phyloP scores from a whole-genome alignment of 2,329 filamentous ascomycete genomes.

The Diplocarpon mali region DNA sequence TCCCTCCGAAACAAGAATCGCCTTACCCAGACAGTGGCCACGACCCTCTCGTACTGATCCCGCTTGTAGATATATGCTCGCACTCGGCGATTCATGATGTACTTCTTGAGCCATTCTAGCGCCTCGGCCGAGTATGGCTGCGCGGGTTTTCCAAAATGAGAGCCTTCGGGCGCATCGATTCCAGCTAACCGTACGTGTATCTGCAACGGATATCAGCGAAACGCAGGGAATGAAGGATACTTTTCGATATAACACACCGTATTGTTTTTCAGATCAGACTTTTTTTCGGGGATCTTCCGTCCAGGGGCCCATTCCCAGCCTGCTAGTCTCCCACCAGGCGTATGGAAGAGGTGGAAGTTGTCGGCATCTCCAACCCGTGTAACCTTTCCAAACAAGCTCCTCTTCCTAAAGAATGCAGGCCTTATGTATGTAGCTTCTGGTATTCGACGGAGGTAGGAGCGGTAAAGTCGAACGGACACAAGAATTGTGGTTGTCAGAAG shows the following conservation, averaged over 20 bases:
- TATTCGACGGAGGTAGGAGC: constrained; percentile 72
- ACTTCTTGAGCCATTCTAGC: constrained; percentile 64
- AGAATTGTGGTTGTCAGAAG: constrained; percentile 45
- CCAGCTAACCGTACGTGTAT: constrained; percentile 85
- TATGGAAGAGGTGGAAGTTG: constrained; percentile 90
- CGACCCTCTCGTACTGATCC: constrained; percentile 87
- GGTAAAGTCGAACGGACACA: constrained; percentile 49
- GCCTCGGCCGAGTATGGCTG: constrained; percentile 81
- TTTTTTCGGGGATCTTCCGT: constrained; percentile 58
- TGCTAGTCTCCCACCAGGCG: constrained; percentile 72
- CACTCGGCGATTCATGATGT: constrained; percentile 62
- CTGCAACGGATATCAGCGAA: constrained; percentile 33
- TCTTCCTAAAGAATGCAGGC: constrained; percentile 60
- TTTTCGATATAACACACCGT: constrained; percentile 44
- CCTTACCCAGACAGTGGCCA: constrained; percentile 73
- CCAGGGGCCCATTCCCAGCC: constrained; percentile 87
- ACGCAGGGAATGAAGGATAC: not conserved
- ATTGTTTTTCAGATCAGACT: constrained; percentile 58
- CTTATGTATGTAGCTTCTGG: constrained; percentile 66
- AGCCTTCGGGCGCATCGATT: constrained; percentile 82
- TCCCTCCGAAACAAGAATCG: constrained; percentile 57
- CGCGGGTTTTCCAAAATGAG: constrained; percentile 81
- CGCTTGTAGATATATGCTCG: constrained; percentile 72
- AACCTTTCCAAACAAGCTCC: constrained; percentile 73
- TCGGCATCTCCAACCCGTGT: constrained; percentile 95